Evolutionary conservation across 805 yeast species (phyloP).

Genomic region (Zygoascus bituminiphila): DNA sequence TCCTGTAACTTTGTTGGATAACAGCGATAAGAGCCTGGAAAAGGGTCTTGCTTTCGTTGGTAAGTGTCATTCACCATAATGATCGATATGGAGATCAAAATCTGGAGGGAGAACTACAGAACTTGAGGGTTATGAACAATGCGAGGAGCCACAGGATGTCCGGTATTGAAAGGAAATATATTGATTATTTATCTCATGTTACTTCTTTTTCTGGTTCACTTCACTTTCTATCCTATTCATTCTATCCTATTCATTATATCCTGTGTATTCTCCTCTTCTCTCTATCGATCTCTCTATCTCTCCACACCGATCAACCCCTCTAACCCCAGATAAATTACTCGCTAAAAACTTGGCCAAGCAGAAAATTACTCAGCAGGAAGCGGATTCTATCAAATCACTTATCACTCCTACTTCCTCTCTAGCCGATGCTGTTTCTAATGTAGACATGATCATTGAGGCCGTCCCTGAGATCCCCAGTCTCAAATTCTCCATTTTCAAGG

Average conservation of each 20-base stretch:
- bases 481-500: conserved; percentile 29
- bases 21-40: conserved; percentile 25
- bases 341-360: conserved; percentile 32
- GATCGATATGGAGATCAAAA: too few relatives aligned
- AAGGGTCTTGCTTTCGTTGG: conserved; percentile 28
- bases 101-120: too few relatives aligned
- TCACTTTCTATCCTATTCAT: too few relatives aligned
- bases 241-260: too few relatives aligned
- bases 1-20: conserved; percentile 31
- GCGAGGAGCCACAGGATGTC: too few relatives aligned
- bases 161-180: too few relatives aligned
- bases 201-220: too few relatives aligned
- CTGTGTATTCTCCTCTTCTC: too few relatives aligned
- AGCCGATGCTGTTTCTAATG: conserved; percentile 20
- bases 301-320: background rate
- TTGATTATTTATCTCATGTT: too few relatives aligned
- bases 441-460: conserved; percentile 37
- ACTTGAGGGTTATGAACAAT: too few relatives aligned
- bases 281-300: background rate
- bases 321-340: conserved; percentile 28
- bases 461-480: conserved; percentile 35
- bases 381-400: conserved; percentile 23
- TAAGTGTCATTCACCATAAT: too few relatives aligned
- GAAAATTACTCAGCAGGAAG: conserved; percentile 26
- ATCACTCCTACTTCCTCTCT: conserved; percentile 22